Percentiles rank a stretch among this genome's conserved stretches.
phyloP scores from a whole-genome alignment of 768 basidiomycete species.

The Lactarius hatsudake region DNA sequence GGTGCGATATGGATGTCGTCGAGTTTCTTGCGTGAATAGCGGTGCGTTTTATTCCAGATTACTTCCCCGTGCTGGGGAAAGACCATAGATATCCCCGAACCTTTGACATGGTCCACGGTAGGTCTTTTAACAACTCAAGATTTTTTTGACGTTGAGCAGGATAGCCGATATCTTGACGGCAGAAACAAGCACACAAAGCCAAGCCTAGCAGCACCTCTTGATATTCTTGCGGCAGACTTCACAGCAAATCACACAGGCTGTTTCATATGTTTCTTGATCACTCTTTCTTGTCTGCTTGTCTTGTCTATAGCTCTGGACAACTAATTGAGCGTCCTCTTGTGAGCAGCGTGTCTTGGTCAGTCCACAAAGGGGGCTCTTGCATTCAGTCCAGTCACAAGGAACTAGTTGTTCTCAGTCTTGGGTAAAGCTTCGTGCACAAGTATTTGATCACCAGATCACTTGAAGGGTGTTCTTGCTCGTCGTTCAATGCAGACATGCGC shows the following conservation, averaged over 20 bases:
- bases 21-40: slow-evolving; percentile 6
- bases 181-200: slow-evolving; percentile 21
- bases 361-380: slow-evolving; percentile 15
- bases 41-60: slow-evolving; percentile 15
- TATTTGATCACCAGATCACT: slow-evolving; percentile 18
- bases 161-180: slow-evolving; percentile 11
- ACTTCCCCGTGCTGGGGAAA: slow-evolving; percentile 13
- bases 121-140: slow-evolving; percentile 14
- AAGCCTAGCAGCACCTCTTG: slow-evolving; percentile 16
- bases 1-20: not conserved
- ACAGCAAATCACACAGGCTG: slow-evolving; percentile 19
- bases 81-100: not conserved
- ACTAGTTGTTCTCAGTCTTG: slow-evolving; percentile 14
- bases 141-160: slow-evolving; percentile 9
- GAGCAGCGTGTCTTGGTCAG: slow-evolving; percentile 13
- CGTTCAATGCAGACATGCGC: slow-evolving; percentile 20
- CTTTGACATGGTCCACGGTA: slow-evolving; percentile 4
- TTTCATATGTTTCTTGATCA: slow-evolving; percentile 20
- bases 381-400: slow-evolving; percentile 24
- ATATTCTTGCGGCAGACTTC: slow-evolving; percentile 15
- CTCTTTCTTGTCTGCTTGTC: slow-evolving; percentile 23
- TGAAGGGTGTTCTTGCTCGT: slow-evolving; percentile 25
- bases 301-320: slow-evolving; percentile 19
- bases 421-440: slow-evolving; percentile 12
- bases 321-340: slow-evolving; percentile 14